Conservation (phyloP, 805 yeast species). For the Saturnispora silvae region DNA sequence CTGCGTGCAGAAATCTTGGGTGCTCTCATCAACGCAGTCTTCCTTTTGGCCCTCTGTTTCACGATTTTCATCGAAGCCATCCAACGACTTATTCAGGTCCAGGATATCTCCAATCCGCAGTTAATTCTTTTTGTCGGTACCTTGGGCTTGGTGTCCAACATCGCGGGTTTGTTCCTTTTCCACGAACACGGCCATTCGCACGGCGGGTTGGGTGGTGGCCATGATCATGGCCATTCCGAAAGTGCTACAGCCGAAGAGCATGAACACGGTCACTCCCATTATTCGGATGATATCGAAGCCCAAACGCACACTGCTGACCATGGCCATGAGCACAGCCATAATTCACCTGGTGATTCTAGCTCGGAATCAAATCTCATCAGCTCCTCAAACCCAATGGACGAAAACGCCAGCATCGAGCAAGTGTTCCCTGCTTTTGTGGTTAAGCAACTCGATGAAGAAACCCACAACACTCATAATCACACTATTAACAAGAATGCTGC, state of each 20-base stretch:
- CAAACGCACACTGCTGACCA: background rate
- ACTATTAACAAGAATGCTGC: constrained; percentile 6
- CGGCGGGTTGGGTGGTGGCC: constrained; percentile 23
- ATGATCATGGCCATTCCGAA: constrained; percentile 17
- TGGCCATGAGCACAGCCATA: background rate
- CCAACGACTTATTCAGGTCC: constrained; percentile 79
- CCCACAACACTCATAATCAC: background rate
- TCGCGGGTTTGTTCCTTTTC: constrained; percentile 76
- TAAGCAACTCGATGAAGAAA: constrained; percentile 11
- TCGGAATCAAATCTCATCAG: background rate
- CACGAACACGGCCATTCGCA: constrained; percentile 72
- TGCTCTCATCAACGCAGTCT: constrained; percentile 89
- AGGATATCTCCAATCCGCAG: constrained; percentile 68
- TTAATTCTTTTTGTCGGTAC: constrained; percentile 73
- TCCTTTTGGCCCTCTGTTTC: constrained; percentile 82
- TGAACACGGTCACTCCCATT: constrained; percentile 5
- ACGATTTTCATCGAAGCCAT: constrained; percentile 88
- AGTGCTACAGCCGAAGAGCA: constrained; percentile 7
- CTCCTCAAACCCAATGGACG: constrained; percentile 9
- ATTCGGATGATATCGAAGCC: background rate
- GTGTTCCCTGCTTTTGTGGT: constrained; percentile 24
- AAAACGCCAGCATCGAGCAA: constrained; percentile 20
- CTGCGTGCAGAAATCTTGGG: constrained; percentile 96
- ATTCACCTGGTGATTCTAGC: background rate
- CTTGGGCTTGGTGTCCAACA: constrained; percentile 73